phyloP scores from a whole-genome alignment of 139 green algal genomes.

The Microglena sp. region DNA sequence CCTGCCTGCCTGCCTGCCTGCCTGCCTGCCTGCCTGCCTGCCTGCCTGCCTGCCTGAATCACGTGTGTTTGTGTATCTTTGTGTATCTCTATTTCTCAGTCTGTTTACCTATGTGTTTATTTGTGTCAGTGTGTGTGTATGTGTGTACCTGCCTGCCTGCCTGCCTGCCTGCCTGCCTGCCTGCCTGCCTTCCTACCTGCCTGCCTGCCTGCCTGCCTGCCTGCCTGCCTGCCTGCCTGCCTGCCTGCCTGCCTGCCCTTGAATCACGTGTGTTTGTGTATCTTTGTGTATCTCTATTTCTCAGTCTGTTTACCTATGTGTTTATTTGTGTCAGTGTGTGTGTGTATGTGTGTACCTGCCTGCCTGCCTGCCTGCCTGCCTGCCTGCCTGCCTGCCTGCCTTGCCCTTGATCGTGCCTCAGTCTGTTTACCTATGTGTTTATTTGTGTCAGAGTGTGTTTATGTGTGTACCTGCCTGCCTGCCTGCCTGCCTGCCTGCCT shows the following conservation, averaged over 20 bases:
- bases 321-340: too few species aligned
- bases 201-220: slow-evolving; percentile 5
- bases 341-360: slow-evolving; percentile 3
- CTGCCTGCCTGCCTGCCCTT: slow-evolving; percentile 1
- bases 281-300: too few species aligned
- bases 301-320: too few species aligned
- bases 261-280: too few species aligned
- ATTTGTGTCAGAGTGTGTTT: too few species aligned
- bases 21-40: slow-evolving; percentile 7
- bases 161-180: slow-evolving; percentile 5
- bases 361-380: slow-evolving; percentile 1
- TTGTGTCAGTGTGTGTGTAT: background rate
- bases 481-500: slow-evolving; percentile 5
- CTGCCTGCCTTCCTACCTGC: slow-evolving; percentile 6
- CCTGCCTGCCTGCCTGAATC: slow-evolving; percentile 4
- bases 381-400: slow-evolving; percentile 9
- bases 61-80: too few species aligned
- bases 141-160: slow-evolving; percentile 5
- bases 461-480: slow-evolving; percentile 5
- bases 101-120: too few species aligned
- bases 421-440: too few species aligned
- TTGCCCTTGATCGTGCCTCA: too few species aligned
- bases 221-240: slow-evolving; percentile 9
- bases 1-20: slow-evolving; percentile 5
- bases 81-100: too few species aligned